A percentile compares a stretch with the other conserved stretches of the same genome.
These are phyloP conservation scores for Dillenia suffruticosa DNA, from an alignment of 164 flowering plant genomes.

Conservation along the genomic window DNA sequence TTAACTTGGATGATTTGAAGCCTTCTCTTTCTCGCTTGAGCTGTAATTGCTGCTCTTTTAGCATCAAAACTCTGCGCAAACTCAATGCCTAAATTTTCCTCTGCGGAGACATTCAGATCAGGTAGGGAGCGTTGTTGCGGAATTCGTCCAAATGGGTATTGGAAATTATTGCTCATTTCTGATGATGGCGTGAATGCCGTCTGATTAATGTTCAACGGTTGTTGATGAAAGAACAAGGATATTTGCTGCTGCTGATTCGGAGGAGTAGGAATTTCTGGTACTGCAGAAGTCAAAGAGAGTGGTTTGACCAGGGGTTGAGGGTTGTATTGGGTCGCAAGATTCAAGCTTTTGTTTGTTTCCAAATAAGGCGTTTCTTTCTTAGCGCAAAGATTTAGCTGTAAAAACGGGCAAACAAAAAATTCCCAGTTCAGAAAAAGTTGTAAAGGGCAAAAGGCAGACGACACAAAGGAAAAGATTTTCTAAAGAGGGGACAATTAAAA, in stretches of 20 bases:
- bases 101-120: slow-evolving; percentile 30
- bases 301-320: not conserved
- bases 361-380: slow-evolving; percentile 1
- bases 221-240: slow-evolving; percentile 5
- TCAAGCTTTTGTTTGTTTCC: not conserved
- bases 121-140: slow-evolving; percentile 11
- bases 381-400: not conserved
- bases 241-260: not conserved
- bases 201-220: slow-evolving; percentile 8
- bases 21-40: slow-evolving; percentile 43
- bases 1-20: slow-evolving; percentile 27
- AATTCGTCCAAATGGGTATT: slow-evolving; percentile 2
- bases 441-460: not conserved
- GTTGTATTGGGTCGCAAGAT: not conserved
- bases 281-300: too few species aligned
- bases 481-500: not conserved
- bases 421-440: not conserved
- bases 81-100: slow-evolving; percentile 13
- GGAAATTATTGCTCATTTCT: not conserved
- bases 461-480: not conserved
- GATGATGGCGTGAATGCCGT: not conserved
- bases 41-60: slow-evolving; percentile 20
- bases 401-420: not conserved
- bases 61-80: slow-evolving; percentile 5
- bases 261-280: not conserved